Evolutionary conservation across 352 stramenopile species (phyloP), one percentile per base, ranked within the genome.

Genomic region (Blastocystis sp.): DNA sequence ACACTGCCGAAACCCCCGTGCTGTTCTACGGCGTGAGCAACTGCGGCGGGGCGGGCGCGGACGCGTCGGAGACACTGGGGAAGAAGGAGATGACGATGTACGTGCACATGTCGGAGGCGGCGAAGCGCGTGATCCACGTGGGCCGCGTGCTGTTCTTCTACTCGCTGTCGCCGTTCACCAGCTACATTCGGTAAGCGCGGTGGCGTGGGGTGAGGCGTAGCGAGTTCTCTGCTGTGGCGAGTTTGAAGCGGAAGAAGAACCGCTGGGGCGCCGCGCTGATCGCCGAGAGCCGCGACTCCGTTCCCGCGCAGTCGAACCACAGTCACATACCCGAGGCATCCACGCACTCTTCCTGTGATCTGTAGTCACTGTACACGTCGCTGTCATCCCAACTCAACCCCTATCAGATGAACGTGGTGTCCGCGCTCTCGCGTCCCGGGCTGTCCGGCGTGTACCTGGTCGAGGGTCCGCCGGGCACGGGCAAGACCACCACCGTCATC

Each of bases 391-490:
- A 80, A 35, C 55, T 80, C 26, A 88, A 88, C 41, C 24, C 24
- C 9, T 88, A 60, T 60, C 77, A 88, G n/a, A 60, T 88, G 33
- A 24, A 70, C 3, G 77, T 88, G 26, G 77, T 71, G 12, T 39
- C 77, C 21, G 63, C 77, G 19, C 41, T 88, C 12, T 69, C 77
- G 50, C 61, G 61, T 45, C 77, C 77, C 13, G 61, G 61, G n/a
- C 39, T 88, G 12, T 41, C 24, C 29, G 77, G 77, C 6, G 45
- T 41, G 19, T 63, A 69, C 91, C 91, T 96, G 41, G 95, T 96
- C 65, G 94, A 96, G 88, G 94, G 94, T 0, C 94, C 94, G 24
- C 94, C 94, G 0, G 94, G 94, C 19, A 96, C 94, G 0, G 94
- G 94, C 26, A 96, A 96, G 61, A 89, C 90, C 70, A 62, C 45